Evolutionary conservation across 2,329 filamentous ascomycete genomes (phyloP).

Genomic region (Ophiosphaerella korrae): DNA sequence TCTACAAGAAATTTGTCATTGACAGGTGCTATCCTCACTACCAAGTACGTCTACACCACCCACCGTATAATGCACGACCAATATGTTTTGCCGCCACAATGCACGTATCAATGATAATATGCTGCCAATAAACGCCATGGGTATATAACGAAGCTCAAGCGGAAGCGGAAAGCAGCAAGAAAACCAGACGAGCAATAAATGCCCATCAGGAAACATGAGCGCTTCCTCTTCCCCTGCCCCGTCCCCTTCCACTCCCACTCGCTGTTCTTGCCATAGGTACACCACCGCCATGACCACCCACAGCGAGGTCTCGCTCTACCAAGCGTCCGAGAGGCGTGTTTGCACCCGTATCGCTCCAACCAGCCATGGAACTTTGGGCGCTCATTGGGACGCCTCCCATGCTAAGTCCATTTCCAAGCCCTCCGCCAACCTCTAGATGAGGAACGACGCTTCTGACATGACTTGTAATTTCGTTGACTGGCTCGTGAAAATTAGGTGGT

Average conservation of each 20-base stretch:
- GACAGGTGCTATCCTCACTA: too few species aligned
- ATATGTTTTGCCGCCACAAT: too few species aligned
- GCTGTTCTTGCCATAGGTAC: conserved; percentile 46
- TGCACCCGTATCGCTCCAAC: conserved; percentile 42
- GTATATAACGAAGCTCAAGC: conserved; percentile 7
- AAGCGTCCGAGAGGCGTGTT: conserved; percentile 44
- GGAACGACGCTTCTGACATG: conserved; percentile 36
- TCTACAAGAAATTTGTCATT: too few species aligned
- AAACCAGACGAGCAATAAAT: not conserved
- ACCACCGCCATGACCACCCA: conserved; percentile 31
- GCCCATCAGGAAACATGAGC: not conserved
- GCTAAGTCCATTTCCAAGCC: not conserved
- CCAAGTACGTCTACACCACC: too few species aligned
- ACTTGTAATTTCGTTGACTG: conserved; percentile 40
- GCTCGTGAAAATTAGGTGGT: conserved; percentile 37
- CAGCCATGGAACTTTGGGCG: conserved; percentile 45
- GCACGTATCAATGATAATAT: too few species aligned
- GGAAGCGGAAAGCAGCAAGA: not conserved
- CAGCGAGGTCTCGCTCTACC: conserved; percentile 30
- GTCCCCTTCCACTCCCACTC: conserved; percentile 44
- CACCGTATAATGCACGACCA: too few species aligned
- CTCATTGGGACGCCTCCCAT: conserved; percentile 49
- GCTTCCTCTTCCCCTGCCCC: conserved; percentile 32
- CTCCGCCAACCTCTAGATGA: conserved; percentile 38
- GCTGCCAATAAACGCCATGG: conserved; percentile 4